Evolutionary conservation across 192 early-diverging fungal genomes (phyloP).

Genomic region (Umbelopsis ramanniana): DNA sequence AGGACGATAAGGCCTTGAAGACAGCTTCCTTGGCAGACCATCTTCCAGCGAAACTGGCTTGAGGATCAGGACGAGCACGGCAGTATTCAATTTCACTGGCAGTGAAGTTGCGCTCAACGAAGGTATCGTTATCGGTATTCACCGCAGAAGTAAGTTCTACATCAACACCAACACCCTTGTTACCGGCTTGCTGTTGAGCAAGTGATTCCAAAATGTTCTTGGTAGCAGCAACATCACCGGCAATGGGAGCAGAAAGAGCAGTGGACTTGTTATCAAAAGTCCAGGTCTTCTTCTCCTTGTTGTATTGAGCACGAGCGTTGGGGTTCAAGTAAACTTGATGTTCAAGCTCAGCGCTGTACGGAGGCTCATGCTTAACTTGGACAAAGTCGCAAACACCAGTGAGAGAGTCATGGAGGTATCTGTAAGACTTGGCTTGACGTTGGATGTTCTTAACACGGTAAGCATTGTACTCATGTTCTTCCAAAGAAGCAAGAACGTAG

Average conservation of each 20-base stretch:
- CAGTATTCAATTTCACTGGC: constrained; percentile 81
- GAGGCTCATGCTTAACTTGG: constrained; percentile 83
- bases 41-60: constrained; percentile 87
- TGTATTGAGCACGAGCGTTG: constrained; percentile 78
- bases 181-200: constrained; percentile 47
- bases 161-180: constrained; percentile 81
- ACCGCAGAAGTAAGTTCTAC: constrained; percentile 86
- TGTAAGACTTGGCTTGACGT: constrained; percentile 82
- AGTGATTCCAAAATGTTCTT: constrained; percentile 55
- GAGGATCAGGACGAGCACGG: constrained; percentile 65
- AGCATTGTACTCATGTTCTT: constrained; percentile 66
- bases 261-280: constrained; percentile 59
- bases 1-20: constrained; percentile 88
- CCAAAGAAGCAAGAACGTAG: constrained; percentile 78
- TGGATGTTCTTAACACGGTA: constrained; percentile 72
- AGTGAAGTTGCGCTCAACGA: constrained; percentile 94
- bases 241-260: constrained; percentile 36
- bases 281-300: constrained; percentile 72
- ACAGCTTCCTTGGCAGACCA: constrained; percentile 98
- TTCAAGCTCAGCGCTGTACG: constrained; percentile 85
- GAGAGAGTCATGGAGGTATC: constrained; percentile 89
- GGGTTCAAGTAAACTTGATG: constrained; percentile 87
- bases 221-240: constrained; percentile 57
- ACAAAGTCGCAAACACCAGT: constrained; percentile 83
- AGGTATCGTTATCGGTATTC: constrained; percentile 80